Base-by-base conservation (phyloP, 768 basidiomycete species). In the Suillus variegatus region DNA sequence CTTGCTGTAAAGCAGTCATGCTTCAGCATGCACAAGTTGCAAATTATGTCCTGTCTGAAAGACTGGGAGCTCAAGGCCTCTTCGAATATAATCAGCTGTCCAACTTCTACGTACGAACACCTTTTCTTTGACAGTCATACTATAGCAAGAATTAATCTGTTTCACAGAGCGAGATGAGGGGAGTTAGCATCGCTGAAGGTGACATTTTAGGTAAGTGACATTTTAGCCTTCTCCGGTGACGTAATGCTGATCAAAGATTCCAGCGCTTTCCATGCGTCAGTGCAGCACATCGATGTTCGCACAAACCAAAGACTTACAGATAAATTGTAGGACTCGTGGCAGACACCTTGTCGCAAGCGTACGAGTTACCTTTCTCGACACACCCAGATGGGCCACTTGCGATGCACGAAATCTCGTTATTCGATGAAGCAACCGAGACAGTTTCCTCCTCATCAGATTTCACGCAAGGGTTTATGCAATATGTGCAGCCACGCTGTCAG, bases 1-100 rank as follows among this genome's bases (percentile, higher is more conserved):
- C 78, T 5, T 66, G 76, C 14, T 65, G 74, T 64, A 82, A 82
- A 66, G 70, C 69, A 6, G 69, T 70, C 3, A 70, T 72, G 38
- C 62, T 76, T 10, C 70, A 73, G 60, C 70, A 72, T 54, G 64
- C 67, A 28, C 70, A 74, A 47, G 32, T 63, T 20, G 66, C 68
- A 9, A 57, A 56, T 20, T 51, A 76, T 1, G 57, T 51, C 0
- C 65, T 81, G 9, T 66, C 71, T 2, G 81, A 83, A 41, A 74
- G 82, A n/a, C 80, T 79, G 57, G 82, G 82, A 10, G 82, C 82
- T 0, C 82, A 81, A 68, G 82, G 82, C 0, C 70, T 83, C 0
- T 81, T 81, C 41, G 75, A 70, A 14, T 62, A 69, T 62, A 83
- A 82, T 65, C 75, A 78, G 65, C 70, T 84, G 32, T 65, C 73